Conservation (phyloP, 2,329 filamentous ascomycete species). For the Aspergillus hortae region DNA sequence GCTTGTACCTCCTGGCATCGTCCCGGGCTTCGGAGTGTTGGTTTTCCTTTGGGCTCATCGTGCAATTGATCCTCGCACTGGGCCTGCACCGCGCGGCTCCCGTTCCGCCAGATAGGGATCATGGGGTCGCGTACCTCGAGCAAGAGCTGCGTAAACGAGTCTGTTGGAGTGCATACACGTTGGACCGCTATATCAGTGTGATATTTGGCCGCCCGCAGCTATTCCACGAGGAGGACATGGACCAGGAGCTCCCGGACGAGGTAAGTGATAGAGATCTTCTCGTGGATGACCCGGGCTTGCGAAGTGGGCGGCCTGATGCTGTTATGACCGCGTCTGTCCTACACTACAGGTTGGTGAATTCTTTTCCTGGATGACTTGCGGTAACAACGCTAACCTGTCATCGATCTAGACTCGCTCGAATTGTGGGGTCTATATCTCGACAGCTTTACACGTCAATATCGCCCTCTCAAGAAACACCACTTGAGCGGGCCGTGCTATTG, state of each 20-base stretch:
- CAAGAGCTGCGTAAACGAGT: neutral
- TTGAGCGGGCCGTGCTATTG: neutral
- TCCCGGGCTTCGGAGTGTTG: conserved; percentile 32
- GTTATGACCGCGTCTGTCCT: neutral
- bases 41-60: neutral
- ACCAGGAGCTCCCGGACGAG: neutral
- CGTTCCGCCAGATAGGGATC: neutral
- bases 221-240: neutral
- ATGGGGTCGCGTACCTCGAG: neutral
- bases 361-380: neutral
- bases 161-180: neutral
- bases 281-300: neutral
- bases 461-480: neutral
- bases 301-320: neutral
- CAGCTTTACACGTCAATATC: neutral
- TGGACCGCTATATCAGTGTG: neutral
- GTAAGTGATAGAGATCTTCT: neutral
- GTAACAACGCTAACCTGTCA: neutral
- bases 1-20: conserved; percentile 35
- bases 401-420: neutral
- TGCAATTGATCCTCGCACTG: neutral
- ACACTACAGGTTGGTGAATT: neutral
- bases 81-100: neutral
- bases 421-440: neutral
- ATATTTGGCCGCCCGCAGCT: neutral